A percentile compares a stretch with the other conserved stretches of the same genome.
phyloP scores from a whole-genome alignment of 2,329 filamentous ascomycete species.

The Macroventuria anomochaeta region DNA sequence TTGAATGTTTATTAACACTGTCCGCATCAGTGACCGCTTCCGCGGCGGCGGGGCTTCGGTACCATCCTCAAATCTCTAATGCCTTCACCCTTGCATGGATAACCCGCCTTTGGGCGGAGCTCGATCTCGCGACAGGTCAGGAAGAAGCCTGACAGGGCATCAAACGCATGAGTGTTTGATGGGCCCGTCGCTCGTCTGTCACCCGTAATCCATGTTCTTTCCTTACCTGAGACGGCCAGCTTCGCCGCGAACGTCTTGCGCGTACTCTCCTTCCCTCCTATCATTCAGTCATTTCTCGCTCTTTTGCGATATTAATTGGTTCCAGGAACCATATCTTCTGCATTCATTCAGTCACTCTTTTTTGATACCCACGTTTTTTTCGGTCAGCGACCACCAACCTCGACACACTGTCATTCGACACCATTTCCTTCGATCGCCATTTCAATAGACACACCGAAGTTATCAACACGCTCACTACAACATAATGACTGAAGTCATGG shows the following conservation, averaged over 20 bases:
- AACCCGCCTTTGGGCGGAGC: slow-evolving; percentile 20
- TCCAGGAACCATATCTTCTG: slow-evolving; percentile 28
- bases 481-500: slow-evolving; percentile 38
- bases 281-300: slow-evolving; percentile 25
- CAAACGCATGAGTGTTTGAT: slow-evolving; percentile 50
- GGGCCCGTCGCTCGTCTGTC: slow-evolving; percentile 31
- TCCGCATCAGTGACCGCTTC: not conserved
- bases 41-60: slow-evolving; percentile 7
- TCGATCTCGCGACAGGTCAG: slow-evolving; percentile 36
- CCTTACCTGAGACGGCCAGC: slow-evolving; percentile 43
- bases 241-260: slow-evolving; percentile 32
- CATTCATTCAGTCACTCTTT: slow-evolving; percentile 29
- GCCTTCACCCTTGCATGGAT: slow-evolving; percentile 30
- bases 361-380: slow-evolving; percentile 18
- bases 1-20: not conserved
- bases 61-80: slow-evolving; percentile 36
- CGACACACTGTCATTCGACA: slow-evolving; percentile 3
- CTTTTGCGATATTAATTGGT: slow-evolving; percentile 30
- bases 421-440: slow-evolving; percentile 11
- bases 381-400: slow-evolving; percentile 11
- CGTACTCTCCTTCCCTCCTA: slow-evolving; percentile 27
- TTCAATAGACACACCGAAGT: not conserved
- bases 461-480: slow-evolving; percentile 1
- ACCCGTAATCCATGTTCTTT: slow-evolving; percentile 39
- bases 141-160: slow-evolving; percentile 33